Base-by-base conservation (phyloP, 441 rosid genomes). In the Euphorbia celastroides region DNA sequence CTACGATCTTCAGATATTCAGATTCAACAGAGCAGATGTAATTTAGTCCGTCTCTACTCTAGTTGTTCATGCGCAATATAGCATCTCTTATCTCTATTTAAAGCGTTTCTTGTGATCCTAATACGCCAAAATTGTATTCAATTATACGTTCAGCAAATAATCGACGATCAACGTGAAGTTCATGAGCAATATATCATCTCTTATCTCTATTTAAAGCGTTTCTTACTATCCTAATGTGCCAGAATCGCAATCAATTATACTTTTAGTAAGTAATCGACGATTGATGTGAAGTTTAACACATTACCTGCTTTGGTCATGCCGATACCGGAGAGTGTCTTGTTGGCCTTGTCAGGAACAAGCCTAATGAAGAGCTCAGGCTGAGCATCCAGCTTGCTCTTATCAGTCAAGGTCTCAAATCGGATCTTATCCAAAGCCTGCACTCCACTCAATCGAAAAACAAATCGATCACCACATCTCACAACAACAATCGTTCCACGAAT, bases 241-340 rank as follows among this genome's bases (percentile, higher is more conserved):
- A 44, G 16, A 44, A 3, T 6, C 16, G 5, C 3, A 48, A 51
- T 20, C 56, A 51, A 19, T n/a, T 51, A 5, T 20, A 5, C 5
- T 51, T 7, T 51, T 26, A 5, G 13, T 12, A 51, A 51, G 7
- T 6, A 51, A 51, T n/a, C 12, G 10, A 51, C 56, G 25, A 51
- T 20, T 12, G 7, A 17, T 48, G 52, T 6, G 23, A 51, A 28
- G 2, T 41, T 2, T 7, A 22, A 4, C 16, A 20, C 13, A 12
- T 44, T 63, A 86, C 94, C 96, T 72, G 92, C 92, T 80, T 91
- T 92, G 52, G 97, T 91, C 97, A 91, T 91, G 2, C 94, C 96
- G 20, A 89, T 60, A 13, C 96, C 96, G 2, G 94, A 71, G 2
- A 91, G 81, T 0, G 94, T 81, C 69, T 83, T 87, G 80, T 84